These are phyloP conservation scores for Phytopythium kandeliae DNA, from an alignment of 352 stramenopile species.

Conservation along the genomic window DNA sequence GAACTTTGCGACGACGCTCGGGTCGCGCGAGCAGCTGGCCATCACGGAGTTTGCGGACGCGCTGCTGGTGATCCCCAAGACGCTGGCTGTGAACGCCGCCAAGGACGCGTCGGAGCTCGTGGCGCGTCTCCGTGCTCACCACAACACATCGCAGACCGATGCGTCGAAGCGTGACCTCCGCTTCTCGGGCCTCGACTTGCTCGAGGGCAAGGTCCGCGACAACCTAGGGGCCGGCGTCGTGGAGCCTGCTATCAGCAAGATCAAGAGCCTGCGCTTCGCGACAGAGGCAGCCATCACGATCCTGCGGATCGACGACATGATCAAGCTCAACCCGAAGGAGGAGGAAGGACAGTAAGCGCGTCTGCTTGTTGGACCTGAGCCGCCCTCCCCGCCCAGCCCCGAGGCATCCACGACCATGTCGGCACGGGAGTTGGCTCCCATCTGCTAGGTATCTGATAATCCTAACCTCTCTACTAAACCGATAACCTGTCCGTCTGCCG, in stretches of 20 bases:
- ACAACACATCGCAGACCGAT: conserved; percentile 95
- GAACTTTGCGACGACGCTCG: conserved; percentile 96
- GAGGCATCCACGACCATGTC: neutral
- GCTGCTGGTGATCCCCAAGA: conserved; percentile 98
- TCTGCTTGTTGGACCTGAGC: no score
- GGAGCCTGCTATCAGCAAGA: conserved; percentile 99
- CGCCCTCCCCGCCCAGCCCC: no score
- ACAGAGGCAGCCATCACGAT: conserved; percentile 99
- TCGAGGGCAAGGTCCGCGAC: conserved; percentile 93
- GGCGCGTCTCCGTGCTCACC: conserved; percentile 93
- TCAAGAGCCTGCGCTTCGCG: conserved; percentile 99
- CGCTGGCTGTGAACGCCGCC: conserved; percentile 97
- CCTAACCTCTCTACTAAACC: no score
- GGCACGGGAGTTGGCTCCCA: neutral
- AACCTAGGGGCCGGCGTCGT: conserved; percentile 97
- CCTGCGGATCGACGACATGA: conserved; percentile 99
- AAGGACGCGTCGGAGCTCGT: conserved; percentile 99
- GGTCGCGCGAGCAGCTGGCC: conserved; percentile 97
- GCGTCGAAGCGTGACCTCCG: conserved; percentile 66
- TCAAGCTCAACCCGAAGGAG: conserved; percentile 93
- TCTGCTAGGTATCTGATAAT: conserved; percentile 2
- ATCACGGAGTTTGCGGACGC: conserved; percentile 99
- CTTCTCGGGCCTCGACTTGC: conserved; percentile 95
- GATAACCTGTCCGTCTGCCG: no score
- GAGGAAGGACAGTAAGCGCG: conserved; percentile 62